A percentile compares a stretch with the other conserved stretches of the same genome.
Conservation (phyloP, 768 basidiomycete species). For the Naganishia vishniacii region DNA sequence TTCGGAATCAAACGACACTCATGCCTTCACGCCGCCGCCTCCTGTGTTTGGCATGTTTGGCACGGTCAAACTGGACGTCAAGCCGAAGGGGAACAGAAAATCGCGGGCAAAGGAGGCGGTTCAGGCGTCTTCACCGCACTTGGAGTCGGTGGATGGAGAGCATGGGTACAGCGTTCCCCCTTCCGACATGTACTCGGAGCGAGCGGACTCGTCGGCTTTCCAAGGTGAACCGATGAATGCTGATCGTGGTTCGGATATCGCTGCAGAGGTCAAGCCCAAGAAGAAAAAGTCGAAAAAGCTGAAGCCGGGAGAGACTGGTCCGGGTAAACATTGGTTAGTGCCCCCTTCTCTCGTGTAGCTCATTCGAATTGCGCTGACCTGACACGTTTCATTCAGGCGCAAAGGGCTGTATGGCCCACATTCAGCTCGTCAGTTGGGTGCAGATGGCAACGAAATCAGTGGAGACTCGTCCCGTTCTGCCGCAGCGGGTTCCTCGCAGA, state of each 20-base stretch:
- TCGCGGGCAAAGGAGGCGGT: neutral
- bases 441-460: conserved; percentile 1
- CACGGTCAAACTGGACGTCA: neutral
- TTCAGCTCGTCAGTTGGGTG: neutral
- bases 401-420: conserved; percentile 10
- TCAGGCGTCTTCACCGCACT: conserved; percentile 1
- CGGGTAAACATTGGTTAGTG: conserved; percentile 19
- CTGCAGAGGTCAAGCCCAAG: neutral
- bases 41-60: no score
- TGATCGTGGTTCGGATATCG: conserved; percentile 1
- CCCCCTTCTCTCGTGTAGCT: no score
- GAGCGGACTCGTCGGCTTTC: neutral
- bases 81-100: neutral
- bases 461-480: neutral
- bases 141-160: conserved; percentile 1
- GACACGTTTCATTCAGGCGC: neutral
- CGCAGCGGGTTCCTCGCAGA: neutral
- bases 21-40: neutral
- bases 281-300: conserved; percentile 21
- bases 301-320: neutral
- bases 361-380: neutral
- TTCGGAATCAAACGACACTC: no score
- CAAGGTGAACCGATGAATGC: no score
- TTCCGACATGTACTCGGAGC: neutral
- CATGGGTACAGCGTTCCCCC: neutral